Evolutionary conservation across 2,329 filamentous ascomycete species (phyloP).

Genomic region (Colletotrichum sansevieriae): DNA sequence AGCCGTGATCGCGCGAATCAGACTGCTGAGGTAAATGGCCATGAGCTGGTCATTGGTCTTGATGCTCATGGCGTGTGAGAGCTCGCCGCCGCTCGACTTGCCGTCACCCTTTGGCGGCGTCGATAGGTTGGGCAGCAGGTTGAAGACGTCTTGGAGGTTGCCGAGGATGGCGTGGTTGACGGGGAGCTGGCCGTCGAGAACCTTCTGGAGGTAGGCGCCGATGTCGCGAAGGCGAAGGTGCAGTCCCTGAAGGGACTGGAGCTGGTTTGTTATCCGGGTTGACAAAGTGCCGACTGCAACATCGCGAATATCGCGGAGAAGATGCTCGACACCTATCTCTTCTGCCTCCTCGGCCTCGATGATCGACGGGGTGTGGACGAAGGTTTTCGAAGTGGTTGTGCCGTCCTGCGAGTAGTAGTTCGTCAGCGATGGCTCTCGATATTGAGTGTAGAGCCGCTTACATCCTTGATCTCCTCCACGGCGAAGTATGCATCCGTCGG

Average conservation of each 20-base stretch:
- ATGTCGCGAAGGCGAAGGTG: conserved; percentile 96
- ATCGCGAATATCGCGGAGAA: conserved; percentile 97
- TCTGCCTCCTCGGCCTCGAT: conserved; percentile 99
- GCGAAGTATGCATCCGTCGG: conserved; percentile 99
- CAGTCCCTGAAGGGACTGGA: conserved; percentile 96
- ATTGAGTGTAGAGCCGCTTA: conserved; percentile 60
- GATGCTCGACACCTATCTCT: conserved; percentile 98
- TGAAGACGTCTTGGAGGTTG: conserved; percentile 99
- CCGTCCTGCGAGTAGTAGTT: conserved; percentile 76
- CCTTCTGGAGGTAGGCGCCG: conserved; percentile 94
- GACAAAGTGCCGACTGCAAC: conserved; percentile 97
- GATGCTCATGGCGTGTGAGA: conserved; percentile 96
- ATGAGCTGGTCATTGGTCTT: conserved; percentile 99
- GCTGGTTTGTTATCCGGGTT: conserved; percentile 95
- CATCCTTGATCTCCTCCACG: conserved; percentile 99
- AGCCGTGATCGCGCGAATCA: conserved; percentile 97
- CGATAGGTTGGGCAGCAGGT: conserved; percentile 94
- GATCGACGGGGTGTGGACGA: conserved; percentile 97
- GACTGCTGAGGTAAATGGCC: conserved; percentile 95
- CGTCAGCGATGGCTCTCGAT: conserved; percentile 32
- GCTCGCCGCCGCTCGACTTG: conserved; percentile 78
- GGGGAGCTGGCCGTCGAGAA: conserved; percentile 90
- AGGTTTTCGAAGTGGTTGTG: conserved; percentile 95
- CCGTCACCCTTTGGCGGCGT: conserved; percentile 82
- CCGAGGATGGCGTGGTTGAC: conserved; percentile 98